Evolutionary conservation across 2,329 filamentous ascomycete genomes (phyloP), one percentile per base, ranked within the genome.

Genomic region (Akanthomyces muscarius): DNA sequence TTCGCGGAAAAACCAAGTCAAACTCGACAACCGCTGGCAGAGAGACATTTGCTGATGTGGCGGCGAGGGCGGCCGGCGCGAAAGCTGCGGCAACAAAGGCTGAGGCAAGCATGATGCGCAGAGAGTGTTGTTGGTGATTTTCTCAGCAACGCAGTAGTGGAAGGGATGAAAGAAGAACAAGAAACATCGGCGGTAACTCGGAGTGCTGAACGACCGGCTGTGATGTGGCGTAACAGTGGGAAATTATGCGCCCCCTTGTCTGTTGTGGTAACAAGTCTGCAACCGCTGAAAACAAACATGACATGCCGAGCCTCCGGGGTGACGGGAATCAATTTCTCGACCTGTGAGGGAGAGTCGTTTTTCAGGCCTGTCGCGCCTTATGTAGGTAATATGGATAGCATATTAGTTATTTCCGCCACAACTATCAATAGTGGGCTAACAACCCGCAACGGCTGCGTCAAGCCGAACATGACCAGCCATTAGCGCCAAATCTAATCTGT

Each of bases 1-100:
- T 55, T 41, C 36, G 36, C 36, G 36, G 52, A 36, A 55, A 55
- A 42, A 55, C n/a, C 36, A 55, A 42, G 52, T 55, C 36, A 41
- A 55, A 42, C 52, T 55, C 36, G 36, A 55, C 21, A 55, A 55
- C 52, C 21, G 36, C 52, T 41, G 21, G 52, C 23, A 55, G 38
- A 42, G 52, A 55, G 52, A 42, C 38, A 41, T 55, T 42, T 42
- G 21, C n/a, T 18, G 52, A 55, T 28, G 52, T 28, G 13, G 52
- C 36, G 36, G 52, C 36, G 38, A 42, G 36, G 36, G 33, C 52
- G 16, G 52, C 52, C 21, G 52, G 36, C 36, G 23, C 21, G n/a
- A 42, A 55, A 42, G 30, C 50, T 28, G 50, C 30, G 30, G 30
- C 50, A 52, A 52, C 50, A 18, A 52, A 21, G 50, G 50, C 18